Base-by-base conservation (phyloP, 179 eudicot genomes). In the Beta lomatogona region DNA sequence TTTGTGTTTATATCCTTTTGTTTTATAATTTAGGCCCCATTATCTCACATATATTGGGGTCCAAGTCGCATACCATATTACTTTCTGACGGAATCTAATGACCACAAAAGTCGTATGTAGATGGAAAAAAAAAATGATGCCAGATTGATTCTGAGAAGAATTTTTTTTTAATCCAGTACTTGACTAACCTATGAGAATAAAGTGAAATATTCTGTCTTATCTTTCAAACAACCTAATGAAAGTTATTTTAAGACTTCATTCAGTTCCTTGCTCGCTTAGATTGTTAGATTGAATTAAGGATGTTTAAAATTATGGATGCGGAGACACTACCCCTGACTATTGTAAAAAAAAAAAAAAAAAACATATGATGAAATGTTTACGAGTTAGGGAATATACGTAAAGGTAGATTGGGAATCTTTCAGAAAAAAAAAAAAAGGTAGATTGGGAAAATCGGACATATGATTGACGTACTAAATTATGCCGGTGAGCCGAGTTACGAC, bases 71-170 rank as follows among this genome's bases (percentile, higher is more conserved):
- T 18, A 71, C 57, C 4, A 19, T n/a, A 71, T 12, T 50, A 19
- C 52, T 48, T 70, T 71, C 50, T 71, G 57, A 13, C 15, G 31
- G 76, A 73, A 73, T 22, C 45, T 73, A 2, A 11, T 21, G 60
- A 71, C 76, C 46, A 21, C 15, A 25, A 52, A 71, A 73, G 45
- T 22, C 55, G 5, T 5, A 25, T 11, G 14, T 50, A 12, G 36
- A 13, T 73, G 60, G 13, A 25, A 73, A 73, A 48, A 60, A 53
- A 52, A 11, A n/a, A n/a, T n/a, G n/a, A 53, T 73, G 61, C 76
- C 76, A 45, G 25, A 22, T 52, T 25, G 76, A 73, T 53, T 71
- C 74, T 45, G 3, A 44, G 74, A 70, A 19, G 5, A n/a, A n/a
- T n/a, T n/a, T n/a, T n/a, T n/a, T n/a, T n/a, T 15, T 57, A 9